These are phyloP conservation scores for Boletus mariae DNA, from an alignment of 1,284 basidiomycete genomes.

Conservation along the genomic window DNA sequence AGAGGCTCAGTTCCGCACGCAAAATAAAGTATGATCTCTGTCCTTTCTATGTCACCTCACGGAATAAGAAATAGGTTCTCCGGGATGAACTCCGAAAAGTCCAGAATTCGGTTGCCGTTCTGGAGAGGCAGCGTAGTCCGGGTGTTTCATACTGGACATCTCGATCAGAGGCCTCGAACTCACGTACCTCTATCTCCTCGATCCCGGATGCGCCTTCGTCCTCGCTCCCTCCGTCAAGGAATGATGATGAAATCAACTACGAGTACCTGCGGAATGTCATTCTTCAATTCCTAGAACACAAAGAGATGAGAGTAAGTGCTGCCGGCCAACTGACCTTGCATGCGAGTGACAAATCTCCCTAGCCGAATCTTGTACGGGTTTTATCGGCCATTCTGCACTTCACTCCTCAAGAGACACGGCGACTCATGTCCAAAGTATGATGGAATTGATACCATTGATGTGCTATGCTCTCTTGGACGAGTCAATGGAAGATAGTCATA, in stretches of 20 bases:
- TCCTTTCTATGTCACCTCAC: background rate
- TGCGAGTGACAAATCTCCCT: conserved; percentile 8
- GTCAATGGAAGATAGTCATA: background rate
- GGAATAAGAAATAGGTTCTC: conserved; percentile 53
- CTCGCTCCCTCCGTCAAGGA: conserved; percentile 37
- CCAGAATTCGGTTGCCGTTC: conserved; percentile 83
- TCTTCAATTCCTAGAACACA: conserved; percentile 87
- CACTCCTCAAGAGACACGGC: conserved; percentile 88
- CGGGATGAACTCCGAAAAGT: conserved; percentile 91
- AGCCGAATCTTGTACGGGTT: conserved; percentile 88
- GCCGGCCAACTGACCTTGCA: background rate
- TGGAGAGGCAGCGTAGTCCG: conserved; percentile 85
- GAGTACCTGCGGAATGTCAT: conserved; percentile 95
- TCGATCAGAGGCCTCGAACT: conserved; percentile 40
- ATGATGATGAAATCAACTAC: conserved; percentile 91
- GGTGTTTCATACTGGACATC: conserved; percentile 90
- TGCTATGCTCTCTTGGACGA: background rate
- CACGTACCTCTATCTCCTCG: conserved; percentile 47
- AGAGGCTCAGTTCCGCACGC: conserved; percentile 62
- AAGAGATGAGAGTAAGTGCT: conserved; percentile 75
- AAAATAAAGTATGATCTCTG: conserved; percentile 63
- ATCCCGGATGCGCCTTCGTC: conserved; percentile 39
- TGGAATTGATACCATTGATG: conserved; percentile 4
- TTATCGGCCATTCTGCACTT: conserved; percentile 89
- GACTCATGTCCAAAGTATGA: conserved; percentile 75